These are phyloP conservation scores for Saturnispora quitensis DNA, from an alignment of 805 yeast species.

Conservation along the genomic window DNA sequence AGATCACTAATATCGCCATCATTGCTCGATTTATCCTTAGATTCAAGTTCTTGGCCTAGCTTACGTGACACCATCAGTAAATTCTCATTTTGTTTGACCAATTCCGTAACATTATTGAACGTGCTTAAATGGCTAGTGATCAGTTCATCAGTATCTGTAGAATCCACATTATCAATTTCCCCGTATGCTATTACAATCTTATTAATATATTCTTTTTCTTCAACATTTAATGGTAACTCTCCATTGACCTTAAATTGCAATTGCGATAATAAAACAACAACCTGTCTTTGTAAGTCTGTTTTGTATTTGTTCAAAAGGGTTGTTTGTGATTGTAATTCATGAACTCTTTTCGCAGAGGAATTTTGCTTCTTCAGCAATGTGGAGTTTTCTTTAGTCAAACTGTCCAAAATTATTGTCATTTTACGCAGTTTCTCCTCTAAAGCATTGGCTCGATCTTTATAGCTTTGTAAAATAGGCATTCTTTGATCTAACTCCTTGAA, in stretches of 20 bases:
- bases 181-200: conserved; percentile 34
- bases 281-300: conserved; percentile 71
- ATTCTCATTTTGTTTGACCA: conserved; percentile 69
- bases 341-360: conserved; percentile 22
- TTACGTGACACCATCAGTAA: conserved; percentile 59
- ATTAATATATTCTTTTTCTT: conserved; percentile 58
- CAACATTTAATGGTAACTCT: conserved; percentile 51
- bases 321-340: conserved; percentile 40
- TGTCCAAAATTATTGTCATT: conserved; percentile 46
- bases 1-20: conserved; percentile 34
- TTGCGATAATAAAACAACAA: conserved; percentile 65
- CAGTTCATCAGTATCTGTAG: conserved; percentile 59
- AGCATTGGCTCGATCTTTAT: conserved; percentile 47
- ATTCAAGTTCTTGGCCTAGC: conserved; percentile 63
- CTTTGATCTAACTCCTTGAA: conserved; percentile 69
- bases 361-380: conserved; percentile 15
- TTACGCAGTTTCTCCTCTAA: conserved; percentile 49
- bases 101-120: conserved; percentile 56
- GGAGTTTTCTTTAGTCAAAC: conserved; percentile 37
- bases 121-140: conserved; percentile 67
- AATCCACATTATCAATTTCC: conserved; percentile 18
- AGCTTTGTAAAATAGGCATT: conserved; percentile 66
- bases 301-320: conserved; percentile 46
- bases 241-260: conserved; percentile 46
- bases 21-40: conserved; percentile 43